These are phyloP conservation scores for Botryotinia calthae DNA, from an alignment of 2,329 filamentous ascomycete genomes.

Conservation along the genomic window DNA sequence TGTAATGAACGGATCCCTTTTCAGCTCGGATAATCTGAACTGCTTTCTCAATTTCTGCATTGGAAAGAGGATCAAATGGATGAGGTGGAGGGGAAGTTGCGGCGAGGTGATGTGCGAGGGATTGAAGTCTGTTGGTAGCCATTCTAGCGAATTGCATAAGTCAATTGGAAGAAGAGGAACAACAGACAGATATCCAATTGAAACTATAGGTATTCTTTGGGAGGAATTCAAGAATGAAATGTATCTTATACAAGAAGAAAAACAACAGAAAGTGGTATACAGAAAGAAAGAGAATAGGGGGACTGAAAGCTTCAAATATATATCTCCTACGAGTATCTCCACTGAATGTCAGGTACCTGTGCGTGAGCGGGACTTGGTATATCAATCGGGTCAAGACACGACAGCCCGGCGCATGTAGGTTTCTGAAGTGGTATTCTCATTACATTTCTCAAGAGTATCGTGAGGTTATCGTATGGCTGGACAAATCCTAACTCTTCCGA, in stretches of 20 bases:
- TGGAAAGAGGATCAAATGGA: constrained; percentile 74
- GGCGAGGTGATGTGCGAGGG: constrained; percentile 60
- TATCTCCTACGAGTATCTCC: constrained; percentile 24
- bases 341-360: constrained; percentile 14
- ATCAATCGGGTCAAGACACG: constrained; percentile 33
- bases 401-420: constrained; percentile 6
- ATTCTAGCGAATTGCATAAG: constrained; percentile 3
- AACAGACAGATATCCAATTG: neutral
- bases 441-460: neutral
- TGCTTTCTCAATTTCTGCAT: constrained; percentile 69
- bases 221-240: neutral
- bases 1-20: constrained; percentile 74
- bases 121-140: constrained; percentile 54
- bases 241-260: neutral
- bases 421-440: constrained; percentile 19
- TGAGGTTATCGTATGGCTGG: neutral
- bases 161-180: neutral
- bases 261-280: constrained; percentile 6
- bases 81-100: constrained; percentile 56
- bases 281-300: constrained; percentile 17
- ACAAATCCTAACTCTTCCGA: neutral
- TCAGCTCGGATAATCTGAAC: constrained; percentile 67
- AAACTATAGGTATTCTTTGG: neutral
- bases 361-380: constrained; percentile 32
- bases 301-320: constrained; percentile 21